These are phyloP conservation scores for Camillea tinctor DNA, from an alignment of 2,329 filamentous ascomycete genomes.

Conservation along the genomic window DNA sequence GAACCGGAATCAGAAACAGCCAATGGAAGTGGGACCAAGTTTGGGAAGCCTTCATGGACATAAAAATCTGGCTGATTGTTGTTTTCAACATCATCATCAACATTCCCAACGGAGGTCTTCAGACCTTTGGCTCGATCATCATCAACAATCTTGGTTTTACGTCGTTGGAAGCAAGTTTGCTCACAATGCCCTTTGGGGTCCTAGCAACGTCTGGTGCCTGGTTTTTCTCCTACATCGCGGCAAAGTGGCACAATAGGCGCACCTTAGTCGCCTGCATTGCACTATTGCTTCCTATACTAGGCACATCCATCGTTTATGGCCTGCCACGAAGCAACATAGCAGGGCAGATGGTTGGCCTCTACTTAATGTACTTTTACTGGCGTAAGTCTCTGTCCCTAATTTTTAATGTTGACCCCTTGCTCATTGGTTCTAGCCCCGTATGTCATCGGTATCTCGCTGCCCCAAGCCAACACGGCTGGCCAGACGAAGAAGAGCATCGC, in stretches of 20 bases:
- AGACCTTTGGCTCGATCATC: constrained; percentile 26
- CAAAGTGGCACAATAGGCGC: constrained; percentile 22
- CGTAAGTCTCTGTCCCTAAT: constrained; percentile 14
- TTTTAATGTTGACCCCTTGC: neutral
- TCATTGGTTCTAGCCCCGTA: constrained; percentile 22
- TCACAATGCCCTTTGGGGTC: constrained; percentile 27
- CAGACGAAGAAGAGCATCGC: constrained; percentile 41
- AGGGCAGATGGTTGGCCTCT: constrained; percentile 39
- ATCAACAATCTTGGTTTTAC: constrained; percentile 25
- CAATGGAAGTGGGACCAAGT: constrained; percentile 32
- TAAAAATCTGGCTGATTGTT: constrained; percentile 29
- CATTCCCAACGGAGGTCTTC: constrained; percentile 31
- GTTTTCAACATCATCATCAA: constrained; percentile 29
- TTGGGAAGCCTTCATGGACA: constrained; percentile 25
- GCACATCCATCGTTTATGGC: constrained; percentile 22
- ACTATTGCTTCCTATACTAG: constrained; percentile 21
- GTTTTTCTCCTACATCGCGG: constrained; percentile 22
- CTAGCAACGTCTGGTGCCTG: constrained; percentile 23
- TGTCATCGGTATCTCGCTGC: constrained; percentile 26
- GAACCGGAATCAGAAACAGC: constrained; percentile 35
- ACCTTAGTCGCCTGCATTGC: constrained; percentile 19
- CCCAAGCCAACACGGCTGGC: constrained; percentile 28
- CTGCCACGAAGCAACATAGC: constrained; percentile 30
- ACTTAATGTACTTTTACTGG: constrained; percentile 41
- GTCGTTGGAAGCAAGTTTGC: constrained; percentile 18